These are phyloP conservation scores for Silene latifolia DNA, from an alignment of 148 eudicot species.

Conservation along the genomic window DNA sequence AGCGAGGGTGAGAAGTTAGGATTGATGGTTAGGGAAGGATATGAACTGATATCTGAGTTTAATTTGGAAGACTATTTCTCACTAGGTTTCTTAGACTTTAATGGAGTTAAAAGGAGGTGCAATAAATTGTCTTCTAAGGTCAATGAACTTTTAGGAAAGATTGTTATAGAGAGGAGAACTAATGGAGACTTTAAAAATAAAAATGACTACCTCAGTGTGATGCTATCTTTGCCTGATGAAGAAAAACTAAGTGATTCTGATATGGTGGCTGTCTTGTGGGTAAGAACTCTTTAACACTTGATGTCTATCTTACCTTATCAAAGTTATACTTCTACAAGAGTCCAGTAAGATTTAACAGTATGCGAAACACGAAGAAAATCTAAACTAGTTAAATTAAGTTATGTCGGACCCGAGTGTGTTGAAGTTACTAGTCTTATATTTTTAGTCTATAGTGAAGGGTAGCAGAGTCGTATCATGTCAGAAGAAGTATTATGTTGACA, in stretches of 20 bases:
- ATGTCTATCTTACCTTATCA: conserved; percentile 2
- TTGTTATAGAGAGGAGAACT: conserved; percentile 42
- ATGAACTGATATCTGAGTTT: conserved; percentile 61
- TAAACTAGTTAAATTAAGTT: no score
- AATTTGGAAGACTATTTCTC: conserved; percentile 58
- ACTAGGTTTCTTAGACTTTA: conserved; percentile 50
- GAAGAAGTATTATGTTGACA: neutral
- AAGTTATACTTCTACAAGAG: neutral
- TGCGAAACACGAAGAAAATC: no score
- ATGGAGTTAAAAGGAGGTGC: conserved; percentile 67
- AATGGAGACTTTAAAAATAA: conserved; percentile 27
- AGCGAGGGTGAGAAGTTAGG: conserved; percentile 44
- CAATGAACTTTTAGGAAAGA: conserved; percentile 34
- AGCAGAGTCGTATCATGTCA: neutral
- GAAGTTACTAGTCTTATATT: no score
- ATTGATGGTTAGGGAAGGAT: conserved; percentile 67
- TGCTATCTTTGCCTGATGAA: conserved; percentile 57
- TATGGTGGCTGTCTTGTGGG: conserved; percentile 77
- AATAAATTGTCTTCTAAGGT: conserved; percentile 45
- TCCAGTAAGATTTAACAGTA: neutral
- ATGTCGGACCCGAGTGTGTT: no score
- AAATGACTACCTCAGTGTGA: conserved; percentile 57
- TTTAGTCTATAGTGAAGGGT: neutral
- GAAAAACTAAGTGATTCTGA: conserved; percentile 52
- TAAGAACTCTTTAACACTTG: conserved; percentile 26